Conservation (phyloP, 2,329 filamentous ascomycete species). For the Cladosporium cucumerinum region DNA sequence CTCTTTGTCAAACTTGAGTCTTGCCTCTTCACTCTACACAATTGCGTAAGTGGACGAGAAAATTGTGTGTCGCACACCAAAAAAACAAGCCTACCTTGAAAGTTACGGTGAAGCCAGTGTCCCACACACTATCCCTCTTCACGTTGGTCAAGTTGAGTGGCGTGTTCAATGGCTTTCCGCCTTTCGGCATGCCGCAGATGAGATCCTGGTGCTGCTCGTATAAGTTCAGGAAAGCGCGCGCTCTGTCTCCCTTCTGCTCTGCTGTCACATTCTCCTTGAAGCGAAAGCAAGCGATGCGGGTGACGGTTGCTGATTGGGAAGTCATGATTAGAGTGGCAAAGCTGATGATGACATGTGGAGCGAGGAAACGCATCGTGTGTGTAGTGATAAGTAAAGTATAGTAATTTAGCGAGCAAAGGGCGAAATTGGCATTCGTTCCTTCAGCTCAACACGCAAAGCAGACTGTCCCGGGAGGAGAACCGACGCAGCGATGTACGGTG, state of each 20-base stretch:
- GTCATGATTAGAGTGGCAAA: neutral
- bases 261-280: constrained; percentile 10
- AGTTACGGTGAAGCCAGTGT: constrained; percentile 11
- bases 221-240: constrained; percentile 5
- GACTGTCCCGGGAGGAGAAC: constrained; percentile 9
- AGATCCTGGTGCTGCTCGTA: constrained; percentile 12
- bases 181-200: constrained; percentile 7
- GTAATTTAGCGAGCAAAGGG: neutral
- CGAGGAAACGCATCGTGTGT: neutral
- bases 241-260: constrained; percentile 8
- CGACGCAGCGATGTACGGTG: constrained; percentile 7
- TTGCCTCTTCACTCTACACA: constrained; percentile 11
- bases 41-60: neutral
- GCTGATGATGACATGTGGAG: neutral
- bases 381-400: neutral
- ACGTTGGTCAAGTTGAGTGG: constrained; percentile 14
- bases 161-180: constrained; percentile 14
- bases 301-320: neutral
- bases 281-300: constrained; percentile 12
- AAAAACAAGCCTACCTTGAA: neutral
- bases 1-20: constrained; percentile 14
- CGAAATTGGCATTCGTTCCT: neutral
- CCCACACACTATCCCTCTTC: constrained; percentile 11
- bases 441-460: neutral
- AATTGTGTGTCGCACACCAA: neutral